Conservation (phyloP, 2,329 filamentous ascomycete species). For the Fusarium devonianum region DNA sequence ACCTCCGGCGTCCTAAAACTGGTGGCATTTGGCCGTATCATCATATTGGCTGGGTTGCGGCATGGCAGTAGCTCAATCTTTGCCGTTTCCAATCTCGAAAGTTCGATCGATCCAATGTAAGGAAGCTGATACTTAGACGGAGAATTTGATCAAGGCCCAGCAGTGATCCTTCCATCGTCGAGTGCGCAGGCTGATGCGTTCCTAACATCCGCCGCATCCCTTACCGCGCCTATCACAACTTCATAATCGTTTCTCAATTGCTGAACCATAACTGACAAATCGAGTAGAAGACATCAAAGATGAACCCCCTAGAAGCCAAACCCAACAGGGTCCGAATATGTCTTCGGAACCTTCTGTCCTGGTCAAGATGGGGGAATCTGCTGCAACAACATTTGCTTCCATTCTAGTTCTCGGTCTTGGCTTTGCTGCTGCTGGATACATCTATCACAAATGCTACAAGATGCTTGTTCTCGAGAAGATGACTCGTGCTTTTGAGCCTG, state of each 20-base stretch:
- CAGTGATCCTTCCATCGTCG: too few species aligned
- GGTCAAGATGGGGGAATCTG: slow-evolving; percentile 75
- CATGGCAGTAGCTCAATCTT: too few species aligned
- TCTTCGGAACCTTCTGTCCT: slow-evolving; percentile 49
- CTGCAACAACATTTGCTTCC: slow-evolving; percentile 77
- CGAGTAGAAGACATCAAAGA: slow-evolving; percentile 15
- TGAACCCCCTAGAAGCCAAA: slow-evolving; percentile 6
- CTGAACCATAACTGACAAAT: slow-evolving; percentile 14
- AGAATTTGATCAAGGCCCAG: too few species aligned
- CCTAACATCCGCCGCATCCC: too few species aligned
- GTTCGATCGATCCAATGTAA: too few species aligned
- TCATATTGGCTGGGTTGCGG: too few species aligned
- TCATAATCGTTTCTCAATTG: neutral
- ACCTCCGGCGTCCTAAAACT: too few species aligned
- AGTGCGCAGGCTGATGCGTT: too few species aligned
- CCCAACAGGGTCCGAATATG: slow-evolving; percentile 5
- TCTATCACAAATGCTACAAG: slow-evolving; percentile 88
- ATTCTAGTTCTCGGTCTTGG: slow-evolving; percentile 74
- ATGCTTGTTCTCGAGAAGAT: slow-evolving; percentile 91
- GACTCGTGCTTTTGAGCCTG: slow-evolving; percentile 87
- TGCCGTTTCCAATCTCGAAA: too few species aligned
- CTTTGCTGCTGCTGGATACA: slow-evolving; percentile 73
- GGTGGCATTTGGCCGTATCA: too few species aligned
- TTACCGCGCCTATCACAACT: too few species aligned
- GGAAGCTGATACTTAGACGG: too few species aligned